A percentile compares a stretch with the other conserved stretches of the same genome.
phyloP scores from a whole-genome alignment of 169 alveolate genomes.

The Amoebophrya sp. region DNA sequence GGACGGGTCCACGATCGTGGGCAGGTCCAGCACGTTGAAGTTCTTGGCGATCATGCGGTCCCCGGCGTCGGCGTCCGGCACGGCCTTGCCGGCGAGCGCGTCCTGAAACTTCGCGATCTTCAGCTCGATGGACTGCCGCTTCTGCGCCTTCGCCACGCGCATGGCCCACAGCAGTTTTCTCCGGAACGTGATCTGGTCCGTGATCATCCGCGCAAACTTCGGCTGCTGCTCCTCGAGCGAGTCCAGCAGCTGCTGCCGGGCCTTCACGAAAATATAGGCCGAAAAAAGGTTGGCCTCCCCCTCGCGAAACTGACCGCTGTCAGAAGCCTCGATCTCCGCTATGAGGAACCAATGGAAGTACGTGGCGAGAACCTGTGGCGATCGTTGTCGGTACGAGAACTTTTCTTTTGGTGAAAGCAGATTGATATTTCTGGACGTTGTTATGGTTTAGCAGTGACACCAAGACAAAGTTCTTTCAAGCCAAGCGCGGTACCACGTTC shows the following conservation, averaged over 20 bases:
- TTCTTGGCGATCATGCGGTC: not conserved
- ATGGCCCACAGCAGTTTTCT: not conserved
- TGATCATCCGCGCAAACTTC: not conserved
- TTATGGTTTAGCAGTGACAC: too few relatives aligned
- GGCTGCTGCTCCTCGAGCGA: not conserved
- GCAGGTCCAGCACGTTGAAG: not conserved
- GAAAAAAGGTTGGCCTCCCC: not conserved
- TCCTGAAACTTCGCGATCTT: not conserved
- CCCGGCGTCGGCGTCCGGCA: not conserved
- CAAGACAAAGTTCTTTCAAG: too few relatives aligned
- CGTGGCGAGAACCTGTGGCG: not conserved
- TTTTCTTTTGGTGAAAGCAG: too few relatives aligned
- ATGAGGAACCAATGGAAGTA: not conserved
- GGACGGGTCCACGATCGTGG: not conserved
- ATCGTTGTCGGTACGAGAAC: too few relatives aligned
- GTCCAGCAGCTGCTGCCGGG: constrained; percentile 6
- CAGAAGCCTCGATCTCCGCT: not conserved
- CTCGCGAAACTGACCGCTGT: not conserved
- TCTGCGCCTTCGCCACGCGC: not conserved
- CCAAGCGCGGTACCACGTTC: constrained; percentile 6
- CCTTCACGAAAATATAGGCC: not conserved
- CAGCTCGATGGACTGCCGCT: not conserved
- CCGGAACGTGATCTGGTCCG: not conserved
- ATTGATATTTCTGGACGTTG: too few relatives aligned
- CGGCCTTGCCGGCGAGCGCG: not conserved